Percentiles rank a stretch among this genome's conserved stretches.
These are phyloP conservation scores for Flaveria robusta DNA, from an alignment of 129 eudicot species.

Conservation along the genomic window DNA sequence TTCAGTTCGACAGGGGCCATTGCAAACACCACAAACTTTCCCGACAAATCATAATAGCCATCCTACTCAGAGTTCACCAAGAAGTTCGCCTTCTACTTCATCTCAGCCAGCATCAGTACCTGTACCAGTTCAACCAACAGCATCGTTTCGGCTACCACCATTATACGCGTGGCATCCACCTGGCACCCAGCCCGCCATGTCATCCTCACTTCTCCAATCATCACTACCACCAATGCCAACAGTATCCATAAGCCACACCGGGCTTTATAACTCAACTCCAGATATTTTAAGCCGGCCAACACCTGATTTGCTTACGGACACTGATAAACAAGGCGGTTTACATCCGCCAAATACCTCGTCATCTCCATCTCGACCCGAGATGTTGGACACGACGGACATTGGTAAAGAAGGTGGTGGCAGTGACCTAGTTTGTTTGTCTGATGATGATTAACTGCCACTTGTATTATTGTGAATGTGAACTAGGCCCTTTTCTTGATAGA, in stretches of 20 bases:
- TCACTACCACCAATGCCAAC: constrained; percentile 39
- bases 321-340: constrained; percentile 30
- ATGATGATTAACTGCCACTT: constrained; percentile 42
- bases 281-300: constrained; percentile 29
- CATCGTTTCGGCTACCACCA: constrained; percentile 14
- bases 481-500: not conserved
- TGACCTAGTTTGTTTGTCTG: constrained; percentile 67
- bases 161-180: constrained; percentile 2
- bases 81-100: constrained; percentile 23
- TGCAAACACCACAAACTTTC: constrained; percentile 17
- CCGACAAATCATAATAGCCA: constrained; percentile 25
- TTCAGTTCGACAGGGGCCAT: constrained; percentile 17
- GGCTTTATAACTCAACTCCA: constrained; percentile 29
- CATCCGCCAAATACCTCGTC: constrained; percentile 12
- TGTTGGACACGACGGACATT: constrained; percentile 26
- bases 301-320: constrained; percentile 42
- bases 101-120: constrained; percentile 33
- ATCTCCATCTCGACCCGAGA: constrained; percentile 29
- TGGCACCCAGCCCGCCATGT: not conserved
- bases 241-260: constrained; percentile 28
- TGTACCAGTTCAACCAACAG: not conserved
- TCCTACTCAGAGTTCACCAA: constrained; percentile 24
- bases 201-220: constrained; percentile 29
- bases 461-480: not conserved
- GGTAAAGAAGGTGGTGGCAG: constrained; percentile 33